Conservation (phyloP, 495 filamentous ascomycete species). For the Podospora sp. region DNA sequence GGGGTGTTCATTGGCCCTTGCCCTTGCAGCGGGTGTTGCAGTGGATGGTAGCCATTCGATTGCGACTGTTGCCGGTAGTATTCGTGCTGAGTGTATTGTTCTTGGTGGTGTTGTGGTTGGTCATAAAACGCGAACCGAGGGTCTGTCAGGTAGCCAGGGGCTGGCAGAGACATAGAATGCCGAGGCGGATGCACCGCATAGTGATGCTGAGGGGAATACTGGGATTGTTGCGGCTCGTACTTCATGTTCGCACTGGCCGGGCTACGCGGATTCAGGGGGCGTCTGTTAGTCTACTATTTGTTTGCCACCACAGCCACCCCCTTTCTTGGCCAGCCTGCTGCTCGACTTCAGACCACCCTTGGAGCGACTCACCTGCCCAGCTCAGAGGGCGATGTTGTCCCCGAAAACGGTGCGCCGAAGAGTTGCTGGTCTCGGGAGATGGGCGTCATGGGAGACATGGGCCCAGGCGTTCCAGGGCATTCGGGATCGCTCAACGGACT, state of each 20-base stretch:
- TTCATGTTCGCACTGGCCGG: background rate
- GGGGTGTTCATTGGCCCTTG: background rate
- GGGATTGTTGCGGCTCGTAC: background rate
- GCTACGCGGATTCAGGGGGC: background rate
- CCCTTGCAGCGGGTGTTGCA: background rate
- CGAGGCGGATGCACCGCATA: background rate
- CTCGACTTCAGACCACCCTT: background rate
- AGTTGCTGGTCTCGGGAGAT: background rate
- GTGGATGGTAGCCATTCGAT: background rate
- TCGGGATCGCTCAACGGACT: background rate
- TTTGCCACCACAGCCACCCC: background rate
- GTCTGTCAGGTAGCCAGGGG: background rate
- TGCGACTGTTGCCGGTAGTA: background rate
- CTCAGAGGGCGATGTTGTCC: background rate
- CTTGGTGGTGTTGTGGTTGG: background rate
- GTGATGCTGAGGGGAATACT: background rate
- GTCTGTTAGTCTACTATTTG: background rate
- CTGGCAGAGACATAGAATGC: background rate
- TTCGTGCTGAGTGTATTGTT: background rate
- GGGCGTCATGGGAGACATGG: constrained; percentile 5
- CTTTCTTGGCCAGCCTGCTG: background rate
- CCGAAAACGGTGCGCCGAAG: background rate
- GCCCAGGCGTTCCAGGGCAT: background rate
- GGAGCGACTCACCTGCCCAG: constrained; percentile 8
- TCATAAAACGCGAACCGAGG: background rate